phyloP scores from a whole-genome alignment of 768 basidiomycete species.

The Tulasnella sp. region DNA sequence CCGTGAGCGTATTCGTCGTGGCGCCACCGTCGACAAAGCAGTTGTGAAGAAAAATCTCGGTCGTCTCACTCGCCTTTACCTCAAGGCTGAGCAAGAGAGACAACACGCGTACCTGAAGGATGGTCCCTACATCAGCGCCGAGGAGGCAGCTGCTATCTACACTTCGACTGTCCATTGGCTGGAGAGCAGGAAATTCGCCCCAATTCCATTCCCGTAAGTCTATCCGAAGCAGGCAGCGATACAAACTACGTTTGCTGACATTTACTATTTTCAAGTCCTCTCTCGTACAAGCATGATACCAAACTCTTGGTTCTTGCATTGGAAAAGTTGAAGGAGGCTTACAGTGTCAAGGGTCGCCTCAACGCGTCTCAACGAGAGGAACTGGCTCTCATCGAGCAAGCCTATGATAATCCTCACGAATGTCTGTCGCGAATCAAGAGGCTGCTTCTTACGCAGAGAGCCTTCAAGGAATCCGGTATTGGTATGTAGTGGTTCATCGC shows the following conservation, averaged over 20 bases:
- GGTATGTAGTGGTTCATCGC: constrained; percentile 23
- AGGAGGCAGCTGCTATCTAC: constrained; percentile 98
- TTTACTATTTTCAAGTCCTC: constrained; percentile 51
- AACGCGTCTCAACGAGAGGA: constrained; percentile 99
- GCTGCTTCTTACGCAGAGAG: constrained; percentile 88
- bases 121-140: constrained; percentile 97
- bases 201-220: constrained; percentile 92
- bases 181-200: constrained; percentile 94
- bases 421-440: constrained; percentile 98
- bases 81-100: constrained; percentile 98
- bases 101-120: constrained; percentile 99
- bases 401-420: constrained; percentile 99
- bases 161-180: constrained; percentile 99
- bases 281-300: constrained; percentile 99
- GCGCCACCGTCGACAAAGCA: constrained; percentile 95
- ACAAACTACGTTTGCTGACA: not conserved
- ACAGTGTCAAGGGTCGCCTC: constrained; percentile 92
- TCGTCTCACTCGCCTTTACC: constrained; percentile 88
- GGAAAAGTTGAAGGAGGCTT: constrained; percentile 98
- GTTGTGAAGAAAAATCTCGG: constrained; percentile 99
- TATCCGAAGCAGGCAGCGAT: too few species aligned
- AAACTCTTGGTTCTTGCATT: constrained; percentile 93
- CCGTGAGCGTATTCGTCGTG: constrained; percentile 92
- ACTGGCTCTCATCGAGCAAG: constrained; percentile 94
- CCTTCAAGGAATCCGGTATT: constrained; percentile 97